These are phyloP conservation scores for Hericium erinaceus DNA, from an alignment of 768 basidiomycete genomes.

Conservation along the genomic window DNA sequence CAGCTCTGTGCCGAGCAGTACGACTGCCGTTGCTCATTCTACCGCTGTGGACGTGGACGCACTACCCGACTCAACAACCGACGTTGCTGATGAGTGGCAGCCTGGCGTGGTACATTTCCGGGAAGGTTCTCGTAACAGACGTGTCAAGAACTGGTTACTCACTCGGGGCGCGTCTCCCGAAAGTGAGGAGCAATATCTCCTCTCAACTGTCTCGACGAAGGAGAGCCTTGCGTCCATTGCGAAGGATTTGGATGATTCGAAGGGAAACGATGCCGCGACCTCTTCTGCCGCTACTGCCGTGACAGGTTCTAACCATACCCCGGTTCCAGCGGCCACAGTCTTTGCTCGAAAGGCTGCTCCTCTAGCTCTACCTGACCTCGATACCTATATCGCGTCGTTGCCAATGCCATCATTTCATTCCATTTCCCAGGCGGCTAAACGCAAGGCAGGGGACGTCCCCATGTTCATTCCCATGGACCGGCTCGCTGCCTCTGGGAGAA, in stretches of 20 bases:
- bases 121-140: slow-evolving; percentile 13
- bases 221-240: too few species aligned
- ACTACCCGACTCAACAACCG: too few species aligned
- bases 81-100: too few species aligned
- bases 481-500: slow-evolving; percentile 36
- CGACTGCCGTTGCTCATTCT: too few species aligned
- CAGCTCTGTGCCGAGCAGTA: too few species aligned
- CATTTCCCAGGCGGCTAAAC: not conserved
- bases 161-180: not conserved
- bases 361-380: slow-evolving; percentile 9
- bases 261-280: too few species aligned
- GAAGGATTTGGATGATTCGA: too few species aligned
- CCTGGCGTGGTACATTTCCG: slow-evolving; percentile 8
- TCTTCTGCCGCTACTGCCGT: too few species aligned
- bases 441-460: not conserved
- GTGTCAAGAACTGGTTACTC: slow-evolving; percentile 2
- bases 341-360: slow-evolving; percentile 10
- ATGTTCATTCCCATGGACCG: slow-evolving; percentile 62
- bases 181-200: too few species aligned
- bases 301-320: not conserved
- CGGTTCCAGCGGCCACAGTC: slow-evolving; percentile 6
- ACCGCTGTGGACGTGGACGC: too few species aligned
- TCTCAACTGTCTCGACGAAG: too few species aligned
- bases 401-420: slow-evolving; percentile 2
- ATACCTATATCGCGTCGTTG: slow-evolving; percentile 11